phyloP scores from a whole-genome alignment of 1,139 yeast species.

The Candida albicans region DNA sequence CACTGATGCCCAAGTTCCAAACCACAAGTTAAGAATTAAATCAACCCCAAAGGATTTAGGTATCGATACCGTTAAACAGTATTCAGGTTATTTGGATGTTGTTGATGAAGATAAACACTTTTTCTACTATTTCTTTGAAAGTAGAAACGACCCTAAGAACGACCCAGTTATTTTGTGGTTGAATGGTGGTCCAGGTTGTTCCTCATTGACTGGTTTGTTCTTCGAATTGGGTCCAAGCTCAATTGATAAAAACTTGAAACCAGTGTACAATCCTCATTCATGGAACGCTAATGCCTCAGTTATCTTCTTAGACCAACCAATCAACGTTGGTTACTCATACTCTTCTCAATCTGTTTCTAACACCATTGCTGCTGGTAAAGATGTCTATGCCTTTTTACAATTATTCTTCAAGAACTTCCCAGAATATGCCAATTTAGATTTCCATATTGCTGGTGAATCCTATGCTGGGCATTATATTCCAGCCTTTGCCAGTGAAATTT shows the following conservation, averaged over 20 bases:
- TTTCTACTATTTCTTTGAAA: constrained; percentile 47
- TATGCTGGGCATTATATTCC: constrained; percentile 99
- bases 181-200: constrained; percentile 50
- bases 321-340: constrained; percentile 75
- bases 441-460: constrained; percentile 99
- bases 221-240: constrained; percentile 47
- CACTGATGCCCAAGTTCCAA: constrained; percentile 42
- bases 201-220: constrained; percentile 44
- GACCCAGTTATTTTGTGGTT: constrained; percentile 49
- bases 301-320: constrained; percentile 49
- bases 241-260: constrained; percentile 36
- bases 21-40: constrained; percentile 64
- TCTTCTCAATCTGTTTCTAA: constrained; percentile 61
- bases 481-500: constrained; percentile 83
- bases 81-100: constrained; percentile 85
- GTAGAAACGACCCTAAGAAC: constrained; percentile 45
- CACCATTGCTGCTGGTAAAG: constrained; percentile 89
- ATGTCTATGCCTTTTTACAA: constrained; percentile 87
- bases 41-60: constrained; percentile 62
- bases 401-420: constrained; percentile 92
- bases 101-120: constrained; percentile 79
- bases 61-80: constrained; percentile 76
- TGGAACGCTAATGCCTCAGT: constrained; percentile 49
- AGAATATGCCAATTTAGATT: constrained; percentile 60
- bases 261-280: constrained; percentile 39